Conservation (phyloP, 306 rosid genomes). For the Sechiopsis laciniata region DNA sequence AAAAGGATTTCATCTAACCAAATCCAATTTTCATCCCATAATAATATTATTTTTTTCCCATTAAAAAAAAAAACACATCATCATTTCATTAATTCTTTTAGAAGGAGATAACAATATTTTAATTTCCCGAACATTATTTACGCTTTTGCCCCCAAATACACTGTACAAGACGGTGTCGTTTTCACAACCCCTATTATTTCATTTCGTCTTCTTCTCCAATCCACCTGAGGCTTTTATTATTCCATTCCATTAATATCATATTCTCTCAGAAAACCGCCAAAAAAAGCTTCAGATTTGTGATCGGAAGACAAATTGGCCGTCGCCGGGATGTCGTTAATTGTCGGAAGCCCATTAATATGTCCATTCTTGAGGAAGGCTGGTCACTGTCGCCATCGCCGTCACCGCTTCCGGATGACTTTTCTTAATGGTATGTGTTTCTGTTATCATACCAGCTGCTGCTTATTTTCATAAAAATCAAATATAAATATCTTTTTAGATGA, state of each 20-base stretch:
- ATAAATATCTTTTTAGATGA: neutral
- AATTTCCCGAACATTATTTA: slow-evolving; percentile 10
- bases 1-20: neutral
- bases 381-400: slow-evolving; percentile 20
- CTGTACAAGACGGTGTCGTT: neutral
- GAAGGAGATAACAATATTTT: too few species aligned
- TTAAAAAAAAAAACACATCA: too few species aligned
- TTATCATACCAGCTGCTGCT: slow-evolving; percentile 28
- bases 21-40: neutral
- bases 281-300: slow-evolving; percentile 16
- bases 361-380: slow-evolving; percentile 77
- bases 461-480: slow-evolving; percentile 13
- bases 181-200: neutral
- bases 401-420: slow-evolving; percentile 23
- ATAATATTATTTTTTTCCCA: too few species aligned
- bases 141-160: neutral
- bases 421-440: slow-evolving; percentile 39
- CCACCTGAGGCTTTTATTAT: slow-evolving; percentile 1
- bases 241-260: neutral
- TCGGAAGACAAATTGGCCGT: neutral
- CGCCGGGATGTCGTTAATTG: neutral
- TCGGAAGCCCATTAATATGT: slow-evolving; percentile 41
- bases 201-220: neutral
- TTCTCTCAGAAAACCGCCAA: slow-evolving; percentile 3
- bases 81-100: too few species aligned